These are phyloP conservation scores for Pestalotiopsis sp. DNA, from an alignment of 2,329 filamentous ascomycete species.

Conservation along the genomic window DNA sequence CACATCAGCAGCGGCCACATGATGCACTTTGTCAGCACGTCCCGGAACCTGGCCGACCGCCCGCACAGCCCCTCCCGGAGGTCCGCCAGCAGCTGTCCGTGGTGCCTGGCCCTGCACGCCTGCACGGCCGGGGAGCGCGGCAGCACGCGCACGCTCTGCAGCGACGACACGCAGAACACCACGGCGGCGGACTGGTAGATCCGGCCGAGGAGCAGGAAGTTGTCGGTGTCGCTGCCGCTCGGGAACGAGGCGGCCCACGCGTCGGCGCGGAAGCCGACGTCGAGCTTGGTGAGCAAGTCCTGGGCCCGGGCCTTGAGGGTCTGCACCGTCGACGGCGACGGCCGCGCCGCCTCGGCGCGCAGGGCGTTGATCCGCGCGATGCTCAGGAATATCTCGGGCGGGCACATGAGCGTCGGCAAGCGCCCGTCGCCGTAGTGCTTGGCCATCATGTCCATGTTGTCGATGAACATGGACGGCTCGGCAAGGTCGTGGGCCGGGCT, in stretches of 20 bases:
- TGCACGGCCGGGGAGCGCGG: constrained; percentile 17
- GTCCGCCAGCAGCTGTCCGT: constrained; percentile 23
- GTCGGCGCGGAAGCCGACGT: constrained; percentile 29
- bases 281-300: constrained; percentile 23
- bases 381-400: constrained; percentile 26
- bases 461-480: constrained; percentile 18
- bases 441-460: constrained; percentile 25
- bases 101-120: constrained; percentile 12
- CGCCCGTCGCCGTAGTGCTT: constrained; percentile 19
- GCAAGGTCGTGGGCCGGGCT: constrained; percentile 30
- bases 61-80: neutral
- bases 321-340: neutral
- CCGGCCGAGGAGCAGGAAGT: constrained; percentile 32
- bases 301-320: constrained; percentile 17
- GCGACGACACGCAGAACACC: constrained; percentile 27
- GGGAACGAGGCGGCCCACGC: constrained; percentile 25
- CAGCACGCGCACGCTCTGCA: constrained; percentile 30
- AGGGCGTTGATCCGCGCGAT: constrained; percentile 33
- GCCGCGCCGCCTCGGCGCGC: constrained; percentile 20
- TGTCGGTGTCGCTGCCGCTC: constrained; percentile 15
- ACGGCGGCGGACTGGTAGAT: constrained; percentile 32
- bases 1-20: constrained; percentile 37
- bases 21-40: constrained; percentile 24
- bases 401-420: constrained; percentile 27
- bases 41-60: neutral